Evolutionary conservation across 2,329 filamentous ascomycete genomes (phyloP).

Genomic region (Sporothrix dimorphospora): DNA sequence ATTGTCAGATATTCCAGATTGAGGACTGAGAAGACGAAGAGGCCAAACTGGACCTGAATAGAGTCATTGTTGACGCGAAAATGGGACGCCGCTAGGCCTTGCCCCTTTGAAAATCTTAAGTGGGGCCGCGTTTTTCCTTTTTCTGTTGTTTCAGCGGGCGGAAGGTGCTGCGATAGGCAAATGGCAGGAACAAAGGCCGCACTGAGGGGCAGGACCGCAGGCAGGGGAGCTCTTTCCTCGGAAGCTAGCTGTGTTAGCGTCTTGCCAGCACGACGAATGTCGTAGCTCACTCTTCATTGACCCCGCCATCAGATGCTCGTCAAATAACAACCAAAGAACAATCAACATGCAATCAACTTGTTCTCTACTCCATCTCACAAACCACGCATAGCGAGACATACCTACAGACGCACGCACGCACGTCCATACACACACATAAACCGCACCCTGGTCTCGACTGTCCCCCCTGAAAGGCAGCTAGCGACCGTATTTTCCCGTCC

Average conservation of each 20-base stretch:
- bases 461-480: background rate
- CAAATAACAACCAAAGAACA: background rate
- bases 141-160: background rate
- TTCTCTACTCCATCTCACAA: background rate
- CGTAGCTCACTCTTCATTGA: background rate
- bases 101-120: background rate
- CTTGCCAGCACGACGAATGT: background rate
- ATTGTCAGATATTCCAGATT: constrained; percentile 11
- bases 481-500: background rate
- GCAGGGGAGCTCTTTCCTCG: constrained; percentile 3
- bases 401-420: constrained; percentile 5
- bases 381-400: background rate
- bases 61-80: constrained; percentile 19
- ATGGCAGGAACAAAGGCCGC: background rate
- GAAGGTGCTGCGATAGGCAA: constrained; percentile 8
- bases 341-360: background rate
- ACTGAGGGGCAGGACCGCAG: background rate
- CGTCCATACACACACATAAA: background rate
- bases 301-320: constrained; percentile 6
- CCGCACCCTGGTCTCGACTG: background rate
- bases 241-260: constrained; percentile 13
- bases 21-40: background rate
- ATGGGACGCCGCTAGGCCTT: background rate
- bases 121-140: constrained; percentile 21
- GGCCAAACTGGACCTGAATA: background rate